phyloP scores from a whole-genome alignment of 2,329 filamentous ascomycete species.

The Trichophaea hybrida region DNA sequence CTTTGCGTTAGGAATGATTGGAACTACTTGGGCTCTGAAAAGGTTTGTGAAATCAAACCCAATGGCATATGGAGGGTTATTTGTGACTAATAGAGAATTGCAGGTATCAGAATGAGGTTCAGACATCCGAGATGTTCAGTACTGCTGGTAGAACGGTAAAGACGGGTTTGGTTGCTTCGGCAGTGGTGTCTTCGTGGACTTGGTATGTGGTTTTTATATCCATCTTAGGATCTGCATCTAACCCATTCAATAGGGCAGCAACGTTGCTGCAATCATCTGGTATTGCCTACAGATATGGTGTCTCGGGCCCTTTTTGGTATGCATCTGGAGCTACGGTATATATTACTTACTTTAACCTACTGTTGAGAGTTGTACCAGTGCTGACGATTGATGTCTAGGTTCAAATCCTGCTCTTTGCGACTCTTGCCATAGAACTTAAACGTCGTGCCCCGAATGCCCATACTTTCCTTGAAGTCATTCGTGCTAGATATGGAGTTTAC shows the following conservation, averaged over 20 bases:
- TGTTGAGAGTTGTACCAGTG: conserved; percentile 46
- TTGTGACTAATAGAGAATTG: conserved; percentile 5
- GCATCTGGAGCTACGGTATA: conserved; percentile 55
- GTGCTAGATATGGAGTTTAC: conserved; percentile 58
- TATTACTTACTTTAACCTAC: not conserved
- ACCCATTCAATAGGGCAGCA: conserved; percentile 43
- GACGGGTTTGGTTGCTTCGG: conserved; percentile 71
- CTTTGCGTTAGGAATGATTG: conserved; percentile 62
- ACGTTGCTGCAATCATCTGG: conserved; percentile 64
- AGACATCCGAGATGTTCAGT: conserved; percentile 86
- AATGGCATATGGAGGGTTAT: not conserved
- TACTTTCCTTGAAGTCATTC: conserved; percentile 45
- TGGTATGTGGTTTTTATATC: conserved; percentile 34
- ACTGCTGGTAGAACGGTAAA: conserved; percentile 81
- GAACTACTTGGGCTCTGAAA: conserved; percentile 56
- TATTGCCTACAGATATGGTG: conserved; percentile 68
- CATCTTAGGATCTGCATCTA: not conserved
- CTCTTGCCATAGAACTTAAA: conserved; percentile 80
- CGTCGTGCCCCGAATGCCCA: conserved; percentile 76
- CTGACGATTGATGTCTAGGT: conserved; percentile 42
- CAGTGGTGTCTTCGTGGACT: conserved; percentile 87
- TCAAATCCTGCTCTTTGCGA: conserved; percentile 80
- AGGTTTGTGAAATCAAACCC: conserved; percentile 30
- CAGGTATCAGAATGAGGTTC: conserved; percentile 58
- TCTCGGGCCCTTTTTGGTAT: conserved; percentile 51